Evolutionary conservation across 2,329 filamentous ascomycete genomes (phyloP), one percentile per base, ranked within the genome.

Genomic region (Fusarium sp.): DNA sequence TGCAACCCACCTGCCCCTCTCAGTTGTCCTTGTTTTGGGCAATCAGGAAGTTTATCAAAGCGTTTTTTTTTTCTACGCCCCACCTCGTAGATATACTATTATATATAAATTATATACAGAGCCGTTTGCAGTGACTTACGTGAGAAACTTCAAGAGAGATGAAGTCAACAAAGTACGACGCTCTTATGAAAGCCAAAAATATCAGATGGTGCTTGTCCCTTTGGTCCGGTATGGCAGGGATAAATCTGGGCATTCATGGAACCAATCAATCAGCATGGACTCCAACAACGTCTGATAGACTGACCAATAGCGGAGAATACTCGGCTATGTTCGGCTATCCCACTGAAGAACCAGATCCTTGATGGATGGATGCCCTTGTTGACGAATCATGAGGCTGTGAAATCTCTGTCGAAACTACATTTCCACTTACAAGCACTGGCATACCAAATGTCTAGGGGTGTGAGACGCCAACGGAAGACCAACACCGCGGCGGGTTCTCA

Each of bases 311-410:
- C 60, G 74, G 74, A 64, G 72, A 73, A 69, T 76, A 73, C 42
- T 76, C 74, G 74, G 74, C 61, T 73, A 73, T 45, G 64, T 70
- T 76, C 74, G 74, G 74, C 53, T 73, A 73, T 67, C 12, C 23
- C 18, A 48, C 37, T 20, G 30, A 6, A 11, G 48, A 58, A 54
- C 42, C 59, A 70, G 40, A 58, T 41, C 40, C 66, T 69, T 67
- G 49, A 42, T 48, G 33, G 49, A 42, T 48, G 33, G 20, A 30
- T 49, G 23, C 14, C n/a, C 33, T 40, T 32, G 20, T 32, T 45
- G 57, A 53, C 73, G 63, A 75, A 75, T 75, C 67, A 70, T 35
- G 63, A 49, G 20, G 49, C 64, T 49, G 64, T 60, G 65, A 76
- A 76, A 76, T 76, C 72, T 76, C 71, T 76, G 73, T 67, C 57